phyloP scores from a whole-genome alignment of 164 flowering plant genomes.

The Aristolochia contorta region DNA sequence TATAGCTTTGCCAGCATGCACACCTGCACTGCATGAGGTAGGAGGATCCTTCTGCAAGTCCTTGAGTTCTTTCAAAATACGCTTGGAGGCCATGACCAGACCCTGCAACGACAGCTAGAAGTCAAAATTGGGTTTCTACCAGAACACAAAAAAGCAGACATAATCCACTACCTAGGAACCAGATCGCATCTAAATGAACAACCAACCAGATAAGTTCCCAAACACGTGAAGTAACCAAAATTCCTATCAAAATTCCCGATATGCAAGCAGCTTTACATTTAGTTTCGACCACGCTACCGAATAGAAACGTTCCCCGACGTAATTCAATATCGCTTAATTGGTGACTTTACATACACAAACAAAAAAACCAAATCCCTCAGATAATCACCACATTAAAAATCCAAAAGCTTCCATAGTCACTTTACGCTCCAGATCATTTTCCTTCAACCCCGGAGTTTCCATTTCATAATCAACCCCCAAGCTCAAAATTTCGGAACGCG shows the following conservation, averaged over 20 bases:
- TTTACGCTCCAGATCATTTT: neutral
- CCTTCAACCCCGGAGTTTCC: too few relatives aligned
- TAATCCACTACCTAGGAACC: neutral
- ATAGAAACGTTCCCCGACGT: neutral
- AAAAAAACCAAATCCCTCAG: too few relatives aligned
- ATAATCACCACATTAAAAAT: neutral
- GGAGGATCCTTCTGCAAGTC: slow-evolving; percentile 50
- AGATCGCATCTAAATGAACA: neutral
- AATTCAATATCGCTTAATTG: neutral
- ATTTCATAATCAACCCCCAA: neutral
- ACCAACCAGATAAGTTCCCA: neutral
- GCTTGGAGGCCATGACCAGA: slow-evolving; percentile 35
- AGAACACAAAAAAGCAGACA: neutral
- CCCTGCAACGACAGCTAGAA: neutral
- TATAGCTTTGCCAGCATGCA: neutral
- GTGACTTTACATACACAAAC: neutral
- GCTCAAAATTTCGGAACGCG: neutral
- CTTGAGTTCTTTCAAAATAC: slow-evolving; percentile 44
- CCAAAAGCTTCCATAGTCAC: neutral
- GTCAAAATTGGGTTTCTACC: neutral
- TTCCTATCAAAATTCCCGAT: neutral
- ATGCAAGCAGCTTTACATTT: neutral
- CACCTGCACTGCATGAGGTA: slow-evolving; percentile 44
- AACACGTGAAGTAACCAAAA: neutral
- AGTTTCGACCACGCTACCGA: neutral